Evolutionary conservation across 108 stramenopile genomes (phyloP), one percentile per base, ranked within the genome.

Genomic region (Cyclotella baltica): DNA sequence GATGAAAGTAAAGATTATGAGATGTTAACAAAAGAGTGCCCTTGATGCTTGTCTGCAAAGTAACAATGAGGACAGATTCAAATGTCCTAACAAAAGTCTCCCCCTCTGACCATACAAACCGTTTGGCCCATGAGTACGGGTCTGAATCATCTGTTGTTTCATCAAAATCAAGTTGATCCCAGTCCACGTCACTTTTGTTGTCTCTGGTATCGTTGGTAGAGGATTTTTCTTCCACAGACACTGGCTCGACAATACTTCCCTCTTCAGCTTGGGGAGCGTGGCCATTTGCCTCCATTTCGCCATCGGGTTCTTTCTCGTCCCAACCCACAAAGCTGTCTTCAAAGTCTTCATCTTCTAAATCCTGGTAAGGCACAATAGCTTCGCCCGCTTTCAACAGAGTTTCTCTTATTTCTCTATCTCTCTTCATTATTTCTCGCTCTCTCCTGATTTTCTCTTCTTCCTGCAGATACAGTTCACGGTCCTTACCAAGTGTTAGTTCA

Each of bases 1-100:
- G 91, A 53, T 83, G 90, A 79, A 96, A 96, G 71, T 93, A 96
- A 1, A 96, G 72, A 23, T 87, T 81, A 64, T 93, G 89, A 6
- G 92, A 85, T 11, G 95, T 92, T n/a, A 96, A 70, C 13, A 96
- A 58, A 15, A 96, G 58, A 4, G 83, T 80, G 22, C 95, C 95
- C 50, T 83, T 87, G 23, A 80, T 76, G 22, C 73, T 77, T 11
- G 73, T 83, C 62, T 83, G 90, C 15, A 92, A 77, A 0, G 88
- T 82, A 0, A 93, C 89, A 28, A 93, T 64, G 67, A 84, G 83
- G 0, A 96, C 90, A 20, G 84, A 66, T 37, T 93, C 88, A 78
- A 93, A 93, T 33, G 83, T 76, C 15, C 86, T 86, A 50, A 93
- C 86, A 43, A 92, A 85, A 47, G 71, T 72, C 67, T 93, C 93